These are phyloP conservation scores for Boletus insuetus DNA, from an alignment of 768 basidiomycete genomes.

Conservation along the genomic window DNA sequence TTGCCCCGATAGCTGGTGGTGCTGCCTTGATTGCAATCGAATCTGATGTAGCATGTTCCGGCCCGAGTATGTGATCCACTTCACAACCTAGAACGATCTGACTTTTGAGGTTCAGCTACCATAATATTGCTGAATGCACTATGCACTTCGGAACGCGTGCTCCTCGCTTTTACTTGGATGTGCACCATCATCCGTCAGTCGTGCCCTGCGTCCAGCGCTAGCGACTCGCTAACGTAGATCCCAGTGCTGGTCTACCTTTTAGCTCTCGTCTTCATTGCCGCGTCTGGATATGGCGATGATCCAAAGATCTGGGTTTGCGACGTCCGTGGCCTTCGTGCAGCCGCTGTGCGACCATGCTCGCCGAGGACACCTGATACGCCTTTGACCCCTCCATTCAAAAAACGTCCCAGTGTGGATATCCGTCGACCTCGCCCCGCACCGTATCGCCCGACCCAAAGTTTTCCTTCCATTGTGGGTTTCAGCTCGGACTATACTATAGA, in stretches of 20 bases:
- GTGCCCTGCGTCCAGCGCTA: background rate
- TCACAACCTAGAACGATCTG: background rate
- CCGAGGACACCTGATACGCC: conserved; percentile 37
- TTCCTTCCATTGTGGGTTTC: conserved; percentile 39
- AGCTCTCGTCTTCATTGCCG: conserved; percentile 43
- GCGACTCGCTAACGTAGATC: conserved; percentile 3
- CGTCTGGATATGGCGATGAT: conserved; percentile 44
- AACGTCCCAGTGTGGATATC: conserved; percentile 34
- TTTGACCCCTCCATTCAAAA: conserved; percentile 36
- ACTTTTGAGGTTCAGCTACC: background rate
- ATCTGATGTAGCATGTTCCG: conserved; percentile 36
- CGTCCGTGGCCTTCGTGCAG: conserved; percentile 44
- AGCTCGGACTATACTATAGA: conserved; percentile 48
- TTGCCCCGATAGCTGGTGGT: conserved; percentile 45
- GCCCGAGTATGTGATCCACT: conserved; percentile 22
- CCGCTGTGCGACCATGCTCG: conserved; percentile 25
- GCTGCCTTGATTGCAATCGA: conserved; percentile 44
- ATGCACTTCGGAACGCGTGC: conserved; percentile 54
- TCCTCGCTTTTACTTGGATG: conserved; percentile 62
- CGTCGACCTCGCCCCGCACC: conserved; percentile 44
- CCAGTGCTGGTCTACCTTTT: conserved; percentile 60
- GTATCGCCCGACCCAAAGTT: conserved; percentile 28
- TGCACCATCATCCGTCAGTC: conserved; percentile 42
- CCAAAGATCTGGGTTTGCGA: conserved; percentile 49
- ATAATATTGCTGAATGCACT: background rate